Base-by-base conservation (phyloP, 768 basidiomycete species). In the Gyrodon lividus region DNA sequence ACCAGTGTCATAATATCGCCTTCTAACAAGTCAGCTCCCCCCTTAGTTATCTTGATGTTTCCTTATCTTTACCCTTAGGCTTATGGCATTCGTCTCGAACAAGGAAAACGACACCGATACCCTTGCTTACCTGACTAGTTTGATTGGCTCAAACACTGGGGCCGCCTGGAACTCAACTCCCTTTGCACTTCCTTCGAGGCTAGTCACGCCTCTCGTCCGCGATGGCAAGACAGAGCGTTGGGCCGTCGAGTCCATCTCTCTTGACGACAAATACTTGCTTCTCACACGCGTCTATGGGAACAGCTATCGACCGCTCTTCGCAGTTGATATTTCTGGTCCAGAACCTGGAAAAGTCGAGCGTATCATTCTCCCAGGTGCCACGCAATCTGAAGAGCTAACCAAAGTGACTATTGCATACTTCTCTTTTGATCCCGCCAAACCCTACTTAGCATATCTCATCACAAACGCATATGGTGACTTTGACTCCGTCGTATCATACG, bases 391-490 rank as follows among this genome's bases (percentile, higher is more conserved):
- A 42, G 58, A 64, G 6, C 62, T 58, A 46, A 74, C 64, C 2
- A 57, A 41, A 6, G 49, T 48, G 23, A 12, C 13, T n/a, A n/a
- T n/a, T 14, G 52, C 63, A 1, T 50, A 19, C 12, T 75, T 74
- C 49, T 74, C 73, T 19, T 60, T 62, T 12, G 61, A 74, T 48
- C 60, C 62, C 10, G 46, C 51, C 2, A 59, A 52, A 34, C 62
- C 71, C 9, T 61, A 72, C 39, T 23, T 71, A 2, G 30, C 64
- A 13, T 74, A 76, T 46, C 19, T 73, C 48, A 49, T 64, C 47
- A 72, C 71, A 9, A 59, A 70, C 41, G 74, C 70, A 3, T 76
- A 70, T 47, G 69, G 75, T 14, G 70, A 77, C 47, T 74, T 74
- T 43, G 22, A 53, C 4, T 65, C 74, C 2, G 55, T 75, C n/a